These are phyloP conservation scores for Paraglomus occultum DNA, from an alignment of 192 early-diverging fungal species.

Conservation along the genomic window DNA sequence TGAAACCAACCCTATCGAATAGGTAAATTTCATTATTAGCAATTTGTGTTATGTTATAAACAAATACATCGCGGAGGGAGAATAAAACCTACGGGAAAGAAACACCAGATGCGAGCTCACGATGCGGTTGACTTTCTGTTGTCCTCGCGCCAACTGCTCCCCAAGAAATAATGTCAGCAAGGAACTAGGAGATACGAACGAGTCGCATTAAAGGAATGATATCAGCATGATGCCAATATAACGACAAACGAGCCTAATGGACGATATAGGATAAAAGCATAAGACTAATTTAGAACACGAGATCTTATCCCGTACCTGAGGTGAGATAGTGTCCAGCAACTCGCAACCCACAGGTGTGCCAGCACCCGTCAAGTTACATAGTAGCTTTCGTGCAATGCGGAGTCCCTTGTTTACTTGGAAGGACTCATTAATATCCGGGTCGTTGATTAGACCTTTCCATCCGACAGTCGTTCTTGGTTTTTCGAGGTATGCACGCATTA, in stretches of 20 bases:
- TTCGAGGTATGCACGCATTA: conserved; percentile 99
- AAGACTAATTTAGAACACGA: too few species aligned
- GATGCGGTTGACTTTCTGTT: conserved; percentile 93
- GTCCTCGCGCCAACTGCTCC: conserved; percentile 97
- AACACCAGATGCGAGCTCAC: conserved; percentile 90
- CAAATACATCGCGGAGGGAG: too few species aligned
- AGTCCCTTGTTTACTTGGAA: conserved; percentile 98
- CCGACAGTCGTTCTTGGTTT: conserved; percentile 97
- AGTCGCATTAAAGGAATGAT: too few species aligned
- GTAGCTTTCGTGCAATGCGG: conserved; percentile 75
- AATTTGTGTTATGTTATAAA: too few species aligned
- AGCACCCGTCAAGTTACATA: conserved; percentile 74
- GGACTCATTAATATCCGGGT: conserved; percentile 71
- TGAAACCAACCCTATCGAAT: too few species aligned
- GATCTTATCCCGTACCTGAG: too few species aligned
- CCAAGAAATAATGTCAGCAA: conserved; percentile 92
- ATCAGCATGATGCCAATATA: too few species aligned
- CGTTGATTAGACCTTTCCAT: conserved; percentile 85
- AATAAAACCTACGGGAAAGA: conserved; percentile 95
- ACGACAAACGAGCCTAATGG: too few species aligned
- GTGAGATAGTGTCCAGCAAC: conserved; percentile 92
- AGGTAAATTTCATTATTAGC: too few species aligned
- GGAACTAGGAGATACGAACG: too few species aligned
- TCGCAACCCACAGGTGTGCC: conserved; percentile 89
- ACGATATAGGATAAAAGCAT: too few species aligned